A percentile compares a stretch with the other conserved stretches of the same genome.
Conservation (phyloP, 2,329 filamentous ascomycete species). For the Aspergillus fumigatiaffinis region DNA sequence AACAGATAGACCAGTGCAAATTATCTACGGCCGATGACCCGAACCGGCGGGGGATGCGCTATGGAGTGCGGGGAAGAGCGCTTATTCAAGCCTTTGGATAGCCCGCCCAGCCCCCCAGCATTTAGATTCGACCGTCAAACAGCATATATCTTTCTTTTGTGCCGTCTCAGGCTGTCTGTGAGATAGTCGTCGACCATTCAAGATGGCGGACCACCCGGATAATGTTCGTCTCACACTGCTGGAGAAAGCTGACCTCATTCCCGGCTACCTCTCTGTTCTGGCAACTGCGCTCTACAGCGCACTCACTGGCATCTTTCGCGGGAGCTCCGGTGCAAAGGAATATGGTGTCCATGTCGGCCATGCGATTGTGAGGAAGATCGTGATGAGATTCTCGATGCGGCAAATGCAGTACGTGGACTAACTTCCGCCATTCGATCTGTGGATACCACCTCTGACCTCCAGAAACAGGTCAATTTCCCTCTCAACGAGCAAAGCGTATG, state of each 20-base stretch:
- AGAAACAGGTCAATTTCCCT: constrained; percentile 19
- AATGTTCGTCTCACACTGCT: constrained; percentile 26
- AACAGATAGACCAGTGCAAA: neutral
- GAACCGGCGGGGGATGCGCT: neutral
- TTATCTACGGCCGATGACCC: neutral
- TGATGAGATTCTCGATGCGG: constrained; percentile 19
- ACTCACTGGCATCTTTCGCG: constrained; percentile 37
- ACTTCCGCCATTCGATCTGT: neutral
- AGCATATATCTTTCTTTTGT: neutral
- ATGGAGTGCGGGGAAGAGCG: neutral
- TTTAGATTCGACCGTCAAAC: neutral
- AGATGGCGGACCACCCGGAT: constrained; percentile 8
- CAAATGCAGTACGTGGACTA: constrained; percentile 31
- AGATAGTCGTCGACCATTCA: neutral
- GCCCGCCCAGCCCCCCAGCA: too few relatives aligned
- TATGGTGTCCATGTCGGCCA: constrained; percentile 34
- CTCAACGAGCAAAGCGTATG: constrained; percentile 25
- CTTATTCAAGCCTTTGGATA: neutral
- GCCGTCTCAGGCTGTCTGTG: neutral
- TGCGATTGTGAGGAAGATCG: constrained; percentile 26
- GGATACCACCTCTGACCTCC: neutral
- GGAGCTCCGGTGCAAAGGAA: constrained; percentile 31
- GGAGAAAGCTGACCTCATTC: constrained; percentile 32
- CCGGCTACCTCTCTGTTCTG: constrained; percentile 23
- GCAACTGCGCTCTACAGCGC: constrained; percentile 26